phyloP scores from a whole-genome alignment of 192 early-diverging fungal species.

The Geranomyces michiganensis region DNA sequence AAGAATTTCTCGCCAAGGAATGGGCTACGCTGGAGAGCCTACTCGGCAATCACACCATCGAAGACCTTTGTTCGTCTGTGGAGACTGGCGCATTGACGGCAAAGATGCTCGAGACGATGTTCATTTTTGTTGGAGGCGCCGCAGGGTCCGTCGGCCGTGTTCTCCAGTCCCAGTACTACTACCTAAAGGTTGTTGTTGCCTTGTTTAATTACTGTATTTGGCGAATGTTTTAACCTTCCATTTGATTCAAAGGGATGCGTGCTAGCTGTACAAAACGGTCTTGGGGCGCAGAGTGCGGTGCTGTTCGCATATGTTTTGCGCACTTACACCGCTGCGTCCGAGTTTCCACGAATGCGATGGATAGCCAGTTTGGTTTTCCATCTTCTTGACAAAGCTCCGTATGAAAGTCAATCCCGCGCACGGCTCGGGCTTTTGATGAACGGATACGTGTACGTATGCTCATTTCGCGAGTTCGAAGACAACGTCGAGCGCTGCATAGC shows the following conservation, averaged over 20 bases:
- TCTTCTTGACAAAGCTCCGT: conserved; percentile 13
- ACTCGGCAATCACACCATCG: conserved; percentile 11
- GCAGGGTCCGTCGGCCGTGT: conserved; percentile 11
- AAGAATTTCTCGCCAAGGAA: conserved; percentile 14
- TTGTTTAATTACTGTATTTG: background rate
- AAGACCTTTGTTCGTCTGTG: conserved; percentile 2
- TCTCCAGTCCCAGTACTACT: conserved; percentile 24
- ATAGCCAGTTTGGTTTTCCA: conserved; percentile 15
- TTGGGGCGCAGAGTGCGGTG: conserved; percentile 10
- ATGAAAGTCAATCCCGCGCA: conserved; percentile 22
- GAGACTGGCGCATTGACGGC: conserved; percentile 11
- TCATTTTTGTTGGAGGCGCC: conserved; percentile 35
- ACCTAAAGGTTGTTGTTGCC: conserved; percentile 14
- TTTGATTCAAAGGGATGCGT: conserved; percentile 30
- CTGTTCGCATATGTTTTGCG: conserved; percentile 25
- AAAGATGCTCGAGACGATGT: conserved; percentile 38
- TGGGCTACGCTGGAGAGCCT: conserved; percentile 20
- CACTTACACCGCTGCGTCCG: conserved; percentile 7
- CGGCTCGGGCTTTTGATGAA: conserved; percentile 21
- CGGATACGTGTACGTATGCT: conserved; percentile 21
- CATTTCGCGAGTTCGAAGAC: conserved; percentile 22
- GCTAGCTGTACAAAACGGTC: conserved; percentile 8
- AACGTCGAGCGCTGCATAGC: conserved; percentile 31
- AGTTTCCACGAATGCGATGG: conserved; percentile 26
- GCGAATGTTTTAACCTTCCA: too few species aligned